A percentile compares a stretch with the other conserved stretches of the same genome.
Evolutionary conservation across 257 asterid species (phyloP).

Genomic region (Penstemon eatonii): DNA sequence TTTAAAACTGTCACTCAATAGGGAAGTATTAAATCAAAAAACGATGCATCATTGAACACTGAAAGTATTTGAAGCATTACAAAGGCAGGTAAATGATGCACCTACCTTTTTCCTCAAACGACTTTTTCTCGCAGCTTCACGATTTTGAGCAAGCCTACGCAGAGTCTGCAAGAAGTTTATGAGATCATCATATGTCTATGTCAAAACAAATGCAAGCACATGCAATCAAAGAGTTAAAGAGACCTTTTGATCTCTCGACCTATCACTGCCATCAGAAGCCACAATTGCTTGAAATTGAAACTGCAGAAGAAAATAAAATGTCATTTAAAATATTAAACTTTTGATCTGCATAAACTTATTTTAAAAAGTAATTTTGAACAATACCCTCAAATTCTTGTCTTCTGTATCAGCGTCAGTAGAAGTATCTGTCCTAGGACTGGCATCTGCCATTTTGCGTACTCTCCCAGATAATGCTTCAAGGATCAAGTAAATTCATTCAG

Average conservation of each 20-base stretch:
- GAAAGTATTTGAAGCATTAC: neutral
- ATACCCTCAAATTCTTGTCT: constrained; percentile 71
- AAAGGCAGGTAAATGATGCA: constrained; percentile 13
- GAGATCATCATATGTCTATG: neutral
- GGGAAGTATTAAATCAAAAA: neutral
- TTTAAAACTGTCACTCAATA: too few relatives aligned
- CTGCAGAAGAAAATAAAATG: constrained; percentile 42
- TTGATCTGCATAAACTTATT: neutral
- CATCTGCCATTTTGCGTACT: constrained; percentile 60
- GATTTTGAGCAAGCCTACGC: constrained; percentile 98
- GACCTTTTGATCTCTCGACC: constrained; percentile 37
- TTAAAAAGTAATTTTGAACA: constrained; percentile 3
- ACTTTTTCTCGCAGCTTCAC: constrained; percentile 98
- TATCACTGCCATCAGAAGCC: constrained; percentile 97
- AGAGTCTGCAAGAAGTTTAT: constrained; percentile 44
- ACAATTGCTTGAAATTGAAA: constrained; percentile 47
- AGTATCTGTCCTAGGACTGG: constrained; percentile 86
- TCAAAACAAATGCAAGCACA: neutral
- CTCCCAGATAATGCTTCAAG: constrained; percentile 33
- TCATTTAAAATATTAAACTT: neutral
- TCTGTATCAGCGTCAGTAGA: constrained; percentile 96
- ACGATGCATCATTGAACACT: neutral
- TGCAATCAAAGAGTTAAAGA: neutral
- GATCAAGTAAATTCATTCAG: constrained; percentile 25
- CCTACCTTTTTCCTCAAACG: constrained; percentile 68